Base-by-base conservation (phyloP, 495 filamentous ascomycete species). In the Penicillium lividum region DNA sequence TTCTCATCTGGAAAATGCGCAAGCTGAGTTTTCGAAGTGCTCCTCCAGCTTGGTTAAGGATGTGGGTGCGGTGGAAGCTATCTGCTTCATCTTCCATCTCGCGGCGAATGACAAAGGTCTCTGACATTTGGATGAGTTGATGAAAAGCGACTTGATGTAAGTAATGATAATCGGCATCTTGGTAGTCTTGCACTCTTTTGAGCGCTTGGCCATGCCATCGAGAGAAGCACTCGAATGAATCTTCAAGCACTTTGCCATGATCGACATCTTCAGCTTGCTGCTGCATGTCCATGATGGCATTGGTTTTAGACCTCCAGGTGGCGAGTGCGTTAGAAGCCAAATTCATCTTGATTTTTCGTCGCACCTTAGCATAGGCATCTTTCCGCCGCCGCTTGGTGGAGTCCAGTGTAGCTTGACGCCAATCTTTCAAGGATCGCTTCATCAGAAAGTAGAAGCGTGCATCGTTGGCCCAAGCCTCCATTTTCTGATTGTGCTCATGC, bases 391-490 rank as follows among this genome's bases (percentile, higher is more conserved):
- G 74, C 55, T 82, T 80, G 30, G 79, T 73, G 7, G 81, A 76
- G 45, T 80, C 71, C 31, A 77, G 59, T 7, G 77, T 77, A 13
- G 83, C 80, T 46, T 71, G 68, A 48, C 76, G 77, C 87, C 86
- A 90, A 28, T 58, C 58, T 53, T 82, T 84, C 27, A 87, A 56
- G n/a, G 71, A 67, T 57, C 74, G 77, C 15, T 77, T 83, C 31
- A 80, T 74, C 25, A 80, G 54, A 56, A 88, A 84, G 60, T 86
- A 91, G 51, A 83, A 89, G 9, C 73, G 60, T 9, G 84, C 85
- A 66, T 86, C 74, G 8, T 62, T 60, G 18, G 86, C 77, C 81
- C 81, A 82, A 8, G 63, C 71, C 40, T 84, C 72, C 28, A 89
- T 68, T 53, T 82, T 73, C 42, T 66, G 56, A 4, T 80, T 60